phyloP scores from a whole-genome alignment of 2,329 filamentous ascomycete genomes.

The Cytospora schulzeri region DNA sequence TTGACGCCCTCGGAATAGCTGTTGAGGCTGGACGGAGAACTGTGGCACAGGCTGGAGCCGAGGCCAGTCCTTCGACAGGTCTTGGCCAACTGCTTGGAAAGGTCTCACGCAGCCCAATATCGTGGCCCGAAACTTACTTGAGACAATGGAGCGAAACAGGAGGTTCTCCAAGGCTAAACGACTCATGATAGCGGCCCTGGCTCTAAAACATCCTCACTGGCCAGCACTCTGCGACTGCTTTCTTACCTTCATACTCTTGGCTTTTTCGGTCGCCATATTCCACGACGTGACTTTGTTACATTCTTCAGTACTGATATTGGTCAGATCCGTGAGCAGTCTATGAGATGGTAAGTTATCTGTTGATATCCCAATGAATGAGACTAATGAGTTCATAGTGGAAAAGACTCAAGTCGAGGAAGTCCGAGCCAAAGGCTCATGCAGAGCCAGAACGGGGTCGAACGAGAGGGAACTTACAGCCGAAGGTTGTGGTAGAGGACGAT shows the following conservation, averaged over 20 bases:
- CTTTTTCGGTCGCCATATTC: not conserved
- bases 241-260: not conserved
- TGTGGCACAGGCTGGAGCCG: not conserved
- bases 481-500: slow-evolving; percentile 9
- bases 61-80: not conserved
- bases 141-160: not conserved
- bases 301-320: not conserved
- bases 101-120: not conserved
- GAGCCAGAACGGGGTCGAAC: slow-evolving; percentile 3
- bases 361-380: not conserved
- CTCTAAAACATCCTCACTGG: slow-evolving; percentile 10
- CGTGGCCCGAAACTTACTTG: slow-evolving; percentile 8
- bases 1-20: not conserved
- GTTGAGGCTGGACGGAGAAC: not conserved
- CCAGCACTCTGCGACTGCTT: slow-evolving; percentile 1
- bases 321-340: not conserved
- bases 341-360: slow-evolving; percentile 5
- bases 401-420: slow-evolving; percentile 16
- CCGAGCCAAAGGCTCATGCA: slow-evolving; percentile 2
- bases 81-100: not conserved
- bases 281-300: not conserved
- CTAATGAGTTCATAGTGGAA: slow-evolving; percentile 1
- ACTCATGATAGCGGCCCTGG: not conserved
- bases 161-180: not conserved
- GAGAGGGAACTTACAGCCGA: not conserved